Conservation (phyloP, 1,284 basidiomycete genomes). For the Clitocybe nebularis region DNA sequence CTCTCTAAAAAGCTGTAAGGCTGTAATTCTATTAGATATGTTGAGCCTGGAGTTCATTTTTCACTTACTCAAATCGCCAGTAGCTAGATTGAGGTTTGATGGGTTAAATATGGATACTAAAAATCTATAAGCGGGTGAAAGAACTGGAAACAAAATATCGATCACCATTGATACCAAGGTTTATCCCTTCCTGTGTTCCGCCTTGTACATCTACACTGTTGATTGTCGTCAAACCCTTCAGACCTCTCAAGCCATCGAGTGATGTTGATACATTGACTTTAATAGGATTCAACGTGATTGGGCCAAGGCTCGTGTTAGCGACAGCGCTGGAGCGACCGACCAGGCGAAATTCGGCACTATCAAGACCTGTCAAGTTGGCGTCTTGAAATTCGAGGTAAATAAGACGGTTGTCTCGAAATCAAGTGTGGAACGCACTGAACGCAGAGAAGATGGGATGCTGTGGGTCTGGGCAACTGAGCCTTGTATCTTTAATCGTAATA, state of each 20-base stretch:
- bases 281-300: slow-evolving; percentile 70
- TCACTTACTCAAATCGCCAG: slow-evolving; percentile 57
- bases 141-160: neutral
- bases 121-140: neutral
- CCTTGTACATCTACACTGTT: slow-evolving; percentile 66
- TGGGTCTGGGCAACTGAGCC: slow-evolving; percentile 45
- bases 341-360: slow-evolving; percentile 50
- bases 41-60: neutral
- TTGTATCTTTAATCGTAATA: slow-evolving; percentile 58
- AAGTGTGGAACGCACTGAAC: slow-evolving; percentile 45
- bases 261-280: slow-evolving; percentile 71
- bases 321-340: slow-evolving; percentile 63
- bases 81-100: slow-evolving; percentile 61
- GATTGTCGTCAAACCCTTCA: slow-evolving; percentile 58
- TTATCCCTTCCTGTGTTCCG: slow-evolving; percentile 60
- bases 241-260: slow-evolving; percentile 60
- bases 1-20: slow-evolving; percentile 53
- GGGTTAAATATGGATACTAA: slow-evolving; percentile 69
- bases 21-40: slow-evolving; percentile 23
- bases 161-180: slow-evolving; percentile 54
- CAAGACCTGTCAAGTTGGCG: slow-evolving; percentile 45
- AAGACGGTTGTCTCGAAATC: neutral
- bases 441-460: slow-evolving; percentile 50
- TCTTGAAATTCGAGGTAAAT: slow-evolving; percentile 30
- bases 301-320: slow-evolving; percentile 65